Base-by-base conservation (phyloP, 1,284 basidiomycete species). In the Ustilago esculenta region DNA sequence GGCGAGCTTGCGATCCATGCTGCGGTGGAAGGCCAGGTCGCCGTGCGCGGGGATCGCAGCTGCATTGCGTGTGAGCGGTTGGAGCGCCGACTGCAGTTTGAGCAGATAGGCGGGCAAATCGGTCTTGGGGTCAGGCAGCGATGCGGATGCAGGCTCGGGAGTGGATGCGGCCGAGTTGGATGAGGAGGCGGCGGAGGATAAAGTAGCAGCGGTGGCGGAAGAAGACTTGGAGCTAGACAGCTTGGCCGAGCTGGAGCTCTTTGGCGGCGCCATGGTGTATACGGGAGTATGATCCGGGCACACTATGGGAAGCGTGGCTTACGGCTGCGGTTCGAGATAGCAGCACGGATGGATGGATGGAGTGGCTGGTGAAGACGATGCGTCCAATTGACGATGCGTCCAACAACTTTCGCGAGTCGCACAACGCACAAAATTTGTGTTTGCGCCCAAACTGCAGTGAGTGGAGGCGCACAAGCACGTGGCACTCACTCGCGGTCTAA, bases 11-110 rank as follows among this genome's bases (percentile, higher is more conserved):
- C 86, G 83, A 81, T 94, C 90, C 66, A 96, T 86, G 3, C 92
- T 91, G 34, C 90, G 88, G 82, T 95, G 90, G 81, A 94, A 95
- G 39, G 86, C 83, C 58, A 95, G 84, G 82, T 94, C 92, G 10
- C 82, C 83, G 53, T 84, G 81, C 15, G 43, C 20, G 2, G 81
- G 77, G 0, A 85, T 83, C 8, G 84, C 76, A 17, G 78, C 72
- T 4, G 77, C 79, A 44, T 67, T 50, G 30, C 63, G 58, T 11
- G 75, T 79, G 30, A 73, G 63, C 8, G 76, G 72, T n/a, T 72
- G 67, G 1, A 79, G 51, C 0, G 59, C 55, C 4, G 65, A 57
- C 44, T 77, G 76, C 9, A 79, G 61, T 8, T 51, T 40, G n/a
- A 54, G 29, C 10, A 79, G 56, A 20, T 73, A 79, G 3, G 46